phyloP scores from a whole-genome alignment of 768 basidiomycete species.

The Chiua virens region DNA sequence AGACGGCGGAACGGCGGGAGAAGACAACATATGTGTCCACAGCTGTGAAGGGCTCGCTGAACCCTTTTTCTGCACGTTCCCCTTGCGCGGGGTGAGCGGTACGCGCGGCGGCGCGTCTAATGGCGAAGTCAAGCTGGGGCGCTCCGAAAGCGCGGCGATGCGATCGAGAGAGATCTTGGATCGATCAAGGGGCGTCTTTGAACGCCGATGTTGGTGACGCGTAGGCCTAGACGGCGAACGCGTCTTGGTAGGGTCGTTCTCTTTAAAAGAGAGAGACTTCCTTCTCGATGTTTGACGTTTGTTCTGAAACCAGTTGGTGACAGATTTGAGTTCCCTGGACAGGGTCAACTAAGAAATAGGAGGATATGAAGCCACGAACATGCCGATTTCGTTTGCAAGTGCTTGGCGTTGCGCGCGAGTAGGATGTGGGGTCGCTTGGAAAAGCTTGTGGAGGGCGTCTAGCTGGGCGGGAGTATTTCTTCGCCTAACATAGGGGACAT shows the following conservation, averaged over 20 bases:
- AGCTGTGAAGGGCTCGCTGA: constrained; percentile 20
- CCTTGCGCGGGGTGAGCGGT: constrained; percentile 31
- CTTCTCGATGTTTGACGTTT: constrained; percentile 55
- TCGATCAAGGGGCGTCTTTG: constrained; percentile 20
- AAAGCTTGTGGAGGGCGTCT: constrained; percentile 34
- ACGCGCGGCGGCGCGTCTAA: constrained; percentile 1
- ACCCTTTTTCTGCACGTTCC: constrained; percentile 3
- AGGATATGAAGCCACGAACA: constrained; percentile 26
- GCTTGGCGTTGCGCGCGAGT: constrained; percentile 41
- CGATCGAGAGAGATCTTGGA: constrained; percentile 31
- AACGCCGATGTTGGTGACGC: constrained; percentile 4
- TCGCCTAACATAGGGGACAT: constrained; percentile 31
- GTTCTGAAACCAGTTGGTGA: constrained; percentile 84
- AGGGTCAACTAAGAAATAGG: constrained; percentile 4
- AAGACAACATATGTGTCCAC: constrained; percentile 33
- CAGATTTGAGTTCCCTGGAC: constrained; percentile 61
- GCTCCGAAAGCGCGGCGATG: constrained; percentile 31
- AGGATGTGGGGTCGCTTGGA: constrained; percentile 39
- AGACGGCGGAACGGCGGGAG: constrained; percentile 21
- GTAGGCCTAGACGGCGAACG: constrained; percentile 2
- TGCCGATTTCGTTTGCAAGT: constrained; percentile 39
- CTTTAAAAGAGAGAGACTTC: constrained; percentile 20
- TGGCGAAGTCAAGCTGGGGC: constrained; percentile 19
- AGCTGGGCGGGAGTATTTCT: constrained; percentile 36
- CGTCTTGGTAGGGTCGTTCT: constrained; percentile 21